phyloP scores from a whole-genome alignment of 116 monocot species.

The Trichopus zeylanicus region DNA sequence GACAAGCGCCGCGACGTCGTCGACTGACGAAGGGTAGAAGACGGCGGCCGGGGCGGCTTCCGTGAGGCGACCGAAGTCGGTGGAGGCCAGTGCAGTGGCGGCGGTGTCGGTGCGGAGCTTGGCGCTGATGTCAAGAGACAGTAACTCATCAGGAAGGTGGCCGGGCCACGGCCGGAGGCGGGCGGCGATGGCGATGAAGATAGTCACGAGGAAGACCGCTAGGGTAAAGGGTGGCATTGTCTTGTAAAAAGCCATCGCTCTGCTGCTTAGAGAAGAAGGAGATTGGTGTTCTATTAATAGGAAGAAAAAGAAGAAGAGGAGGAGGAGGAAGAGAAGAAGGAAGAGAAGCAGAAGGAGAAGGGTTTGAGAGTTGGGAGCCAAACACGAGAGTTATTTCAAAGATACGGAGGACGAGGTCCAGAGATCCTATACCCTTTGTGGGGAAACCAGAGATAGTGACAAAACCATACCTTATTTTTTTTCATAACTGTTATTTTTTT shows the following conservation, averaged over 20 bases:
- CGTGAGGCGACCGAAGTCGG: background rate
- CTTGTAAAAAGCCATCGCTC: background rate
- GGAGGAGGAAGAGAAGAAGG: background rate
- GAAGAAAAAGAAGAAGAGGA: background rate
- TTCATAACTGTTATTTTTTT: too few relatives aligned
- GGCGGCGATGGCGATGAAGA: background rate
- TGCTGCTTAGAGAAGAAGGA: too few relatives aligned
- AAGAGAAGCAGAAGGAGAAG: background rate
- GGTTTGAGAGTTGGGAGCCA: background rate
- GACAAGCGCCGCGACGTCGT: background rate
- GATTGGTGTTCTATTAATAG: too few relatives aligned
- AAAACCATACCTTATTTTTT: too few relatives aligned
- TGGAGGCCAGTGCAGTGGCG: background rate
- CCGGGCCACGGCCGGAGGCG: background rate
- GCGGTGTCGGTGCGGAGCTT: background rate
- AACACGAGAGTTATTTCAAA: background rate
- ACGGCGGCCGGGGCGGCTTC: background rate
- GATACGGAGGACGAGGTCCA: background rate
- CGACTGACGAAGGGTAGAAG: background rate
- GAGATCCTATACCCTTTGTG: background rate
- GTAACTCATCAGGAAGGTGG: background rate
- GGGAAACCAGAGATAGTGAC: background rate
- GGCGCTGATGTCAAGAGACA: background rate
- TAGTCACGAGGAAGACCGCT: background rate
- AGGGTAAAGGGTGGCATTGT: background rate